Percentiles rank a stretch among this genome's conserved stretches.
Evolutionary conservation across 345 rosid genomes (phyloP).

Genomic region (Gynandropsis gynandra): DNA sequence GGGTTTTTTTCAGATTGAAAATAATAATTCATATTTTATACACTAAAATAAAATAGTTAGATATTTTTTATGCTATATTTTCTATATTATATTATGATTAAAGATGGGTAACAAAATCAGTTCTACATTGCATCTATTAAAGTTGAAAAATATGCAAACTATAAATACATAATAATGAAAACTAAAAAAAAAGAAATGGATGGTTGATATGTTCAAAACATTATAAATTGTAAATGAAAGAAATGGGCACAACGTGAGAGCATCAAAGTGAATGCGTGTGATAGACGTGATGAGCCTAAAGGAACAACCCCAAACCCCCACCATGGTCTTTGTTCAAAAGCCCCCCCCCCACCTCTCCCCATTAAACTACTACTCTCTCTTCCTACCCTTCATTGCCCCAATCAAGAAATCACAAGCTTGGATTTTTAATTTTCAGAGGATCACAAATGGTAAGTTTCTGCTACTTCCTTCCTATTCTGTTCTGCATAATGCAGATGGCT

Average conservation of each 20-base stretch:
- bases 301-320: slow-evolving; percentile 17
- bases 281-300: slow-evolving; percentile 36
- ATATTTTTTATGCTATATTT: no score
- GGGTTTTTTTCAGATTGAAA: no score
- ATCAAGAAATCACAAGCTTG: not conserved
- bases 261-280: slow-evolving; percentile 26
- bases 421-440: slow-evolving; percentile 9
- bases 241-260: slow-evolving; percentile 29
- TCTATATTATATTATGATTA: no score
- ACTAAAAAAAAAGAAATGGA: no score
- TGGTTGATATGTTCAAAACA: no score
- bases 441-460: slow-evolving; percentile 21
- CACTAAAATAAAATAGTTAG: no score
- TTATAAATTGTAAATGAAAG: slow-evolving; percentile 6
- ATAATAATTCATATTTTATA: no score
- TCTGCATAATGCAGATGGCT: no score
- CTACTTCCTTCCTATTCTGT: not conserved
- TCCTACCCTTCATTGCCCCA: slow-evolving; percentile 2
- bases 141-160: no score
- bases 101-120: no score
- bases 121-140: no score
- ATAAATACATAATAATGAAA: no score
- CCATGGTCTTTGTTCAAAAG: slow-evolving; percentile 7
- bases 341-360: not conserved
- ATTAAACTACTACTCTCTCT: not conserved